Evolutionary conservation across 2,329 filamentous ascomycete genomes (phyloP).

Genomic region (Tolypocladium endophyticum): DNA sequence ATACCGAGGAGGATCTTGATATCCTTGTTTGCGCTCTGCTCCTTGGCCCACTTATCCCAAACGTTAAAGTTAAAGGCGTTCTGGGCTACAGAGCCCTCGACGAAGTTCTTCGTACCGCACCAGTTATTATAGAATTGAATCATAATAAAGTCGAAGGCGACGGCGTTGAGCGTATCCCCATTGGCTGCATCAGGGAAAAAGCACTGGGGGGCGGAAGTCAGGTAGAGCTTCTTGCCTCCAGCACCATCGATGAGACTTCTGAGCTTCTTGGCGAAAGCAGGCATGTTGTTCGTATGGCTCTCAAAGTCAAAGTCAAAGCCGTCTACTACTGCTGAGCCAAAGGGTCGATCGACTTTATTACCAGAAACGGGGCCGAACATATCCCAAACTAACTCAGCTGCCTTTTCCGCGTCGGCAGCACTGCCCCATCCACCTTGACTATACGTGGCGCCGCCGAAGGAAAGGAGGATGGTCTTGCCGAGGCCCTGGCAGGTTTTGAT

Average conservation of each 20-base stretch:
- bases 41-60: slow-evolving; percentile 57
- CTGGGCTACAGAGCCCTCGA: slow-evolving; percentile 28
- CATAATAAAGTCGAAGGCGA: slow-evolving; percentile 49
- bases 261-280: slow-evolving; percentile 47
- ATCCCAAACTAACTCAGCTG: slow-evolving; percentile 56
- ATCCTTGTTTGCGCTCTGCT: slow-evolving; percentile 41
- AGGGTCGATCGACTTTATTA: slow-evolving; percentile 47
- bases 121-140: slow-evolving; percentile 63
- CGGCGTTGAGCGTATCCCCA: slow-evolving; percentile 43
- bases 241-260: slow-evolving; percentile 43
- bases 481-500: slow-evolving; percentile 49
- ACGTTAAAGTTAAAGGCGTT: slow-evolving; percentile 49
- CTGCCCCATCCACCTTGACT: slow-evolving; percentile 55
- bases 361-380: slow-evolving; percentile 53
- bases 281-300: slow-evolving; percentile 46
- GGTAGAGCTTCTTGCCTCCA: slow-evolving; percentile 44
- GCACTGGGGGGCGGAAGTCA: slow-evolving; percentile 60
- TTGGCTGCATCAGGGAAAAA: slow-evolving; percentile 52
- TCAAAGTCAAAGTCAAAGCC: slow-evolving; percentile 75
- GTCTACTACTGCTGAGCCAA: slow-evolving; percentile 54
- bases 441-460: slow-evolving; percentile 61
- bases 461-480: slow-evolving; percentile 62
- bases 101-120: slow-evolving; percentile 49
- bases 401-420: slow-evolving; percentile 36
- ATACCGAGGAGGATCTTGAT: slow-evolving; percentile 54